These are phyloP conservation scores for Xylaria arbuscula DNA, from an alignment of 2,329 filamentous ascomycete genomes.

Conservation along the genomic window DNA sequence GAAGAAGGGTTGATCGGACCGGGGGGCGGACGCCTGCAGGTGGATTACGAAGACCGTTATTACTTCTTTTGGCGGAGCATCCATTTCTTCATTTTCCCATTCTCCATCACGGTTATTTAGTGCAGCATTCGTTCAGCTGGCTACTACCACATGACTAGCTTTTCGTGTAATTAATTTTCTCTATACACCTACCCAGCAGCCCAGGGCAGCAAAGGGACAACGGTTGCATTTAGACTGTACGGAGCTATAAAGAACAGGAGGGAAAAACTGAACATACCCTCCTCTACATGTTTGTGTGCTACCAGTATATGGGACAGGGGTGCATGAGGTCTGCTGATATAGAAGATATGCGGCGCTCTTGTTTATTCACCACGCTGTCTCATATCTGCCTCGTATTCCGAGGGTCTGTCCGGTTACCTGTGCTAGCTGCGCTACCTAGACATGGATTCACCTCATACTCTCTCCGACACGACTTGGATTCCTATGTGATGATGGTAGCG, in stretches of 20 bases:
- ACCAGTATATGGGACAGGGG: background rate
- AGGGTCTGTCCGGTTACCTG: slow-evolving; percentile 8
- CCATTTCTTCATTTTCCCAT: slow-evolving; percentile 10
- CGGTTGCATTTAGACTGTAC: too few relatives aligned
- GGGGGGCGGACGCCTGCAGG: slow-evolving; percentile 29
- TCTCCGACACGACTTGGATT: slow-evolving; percentile 9
- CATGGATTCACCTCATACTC: slow-evolving; percentile 18
- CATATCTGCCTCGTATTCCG: slow-evolving; percentile 30
- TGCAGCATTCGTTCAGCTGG: background rate
- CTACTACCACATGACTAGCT: too few relatives aligned
- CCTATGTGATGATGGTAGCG: background rate
- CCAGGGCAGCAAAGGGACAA: too few relatives aligned
- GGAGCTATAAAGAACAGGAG: too few relatives aligned
- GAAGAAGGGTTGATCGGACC: slow-evolving; percentile 23
- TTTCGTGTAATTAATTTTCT: too few relatives aligned
- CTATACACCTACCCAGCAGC: too few relatives aligned
- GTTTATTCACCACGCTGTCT: slow-evolving; percentile 23
- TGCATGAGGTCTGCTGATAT: slow-evolving; percentile 22
- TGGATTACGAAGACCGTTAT: slow-evolving; percentile 39
- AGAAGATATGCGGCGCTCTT: slow-evolving; percentile 19
- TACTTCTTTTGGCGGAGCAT: slow-evolving; percentile 33
- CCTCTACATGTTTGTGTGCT: too few relatives aligned
- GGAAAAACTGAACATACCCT: too few relatives aligned
- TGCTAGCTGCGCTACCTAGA: slow-evolving; percentile 15
- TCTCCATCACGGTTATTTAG: background rate